These are phyloP conservation scores for Penicillium oxalicum DNA, from an alignment of 2,329 filamentous ascomycete species.

Conservation along the genomic window DNA sequence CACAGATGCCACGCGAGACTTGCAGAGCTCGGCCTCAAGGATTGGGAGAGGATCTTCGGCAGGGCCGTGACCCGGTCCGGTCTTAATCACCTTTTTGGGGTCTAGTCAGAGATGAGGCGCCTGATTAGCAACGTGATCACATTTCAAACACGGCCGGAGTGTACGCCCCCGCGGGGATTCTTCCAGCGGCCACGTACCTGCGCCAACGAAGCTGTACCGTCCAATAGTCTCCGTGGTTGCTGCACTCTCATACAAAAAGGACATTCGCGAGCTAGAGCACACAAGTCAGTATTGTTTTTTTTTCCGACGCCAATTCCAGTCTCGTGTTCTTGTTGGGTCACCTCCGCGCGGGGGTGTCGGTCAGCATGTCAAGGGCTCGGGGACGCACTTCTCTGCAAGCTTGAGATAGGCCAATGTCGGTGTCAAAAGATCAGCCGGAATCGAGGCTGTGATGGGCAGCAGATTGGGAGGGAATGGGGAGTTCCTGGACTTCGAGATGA, in stretches of 20 bases:
- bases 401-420: conserved; percentile 95
- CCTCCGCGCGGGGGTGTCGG: too few species aligned
- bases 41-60: conserved; percentile 76
- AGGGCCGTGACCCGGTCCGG: conserved; percentile 79
- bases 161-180: background rate
- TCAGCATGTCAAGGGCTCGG: background rate
- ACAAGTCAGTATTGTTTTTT: conserved; percentile 7
- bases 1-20: conserved; percentile 73
- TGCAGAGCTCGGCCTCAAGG: conserved; percentile 72
- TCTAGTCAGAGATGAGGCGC: conserved; percentile 34
- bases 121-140: conserved; percentile 7
- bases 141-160: background rate
- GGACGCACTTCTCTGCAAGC: conserved; percentile 64
- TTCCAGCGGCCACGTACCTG: conserved; percentile 44
- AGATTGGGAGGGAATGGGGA: conserved; percentile 63
- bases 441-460: conserved; percentile 74
- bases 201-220: conserved; percentile 91
- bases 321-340: too few species aligned
- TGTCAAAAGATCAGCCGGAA: conserved; percentile 87
- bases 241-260: conserved; percentile 93
- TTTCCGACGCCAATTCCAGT: too few species aligned
- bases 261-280: conserved; percentile 58
- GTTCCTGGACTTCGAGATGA: conserved; percentile 48
- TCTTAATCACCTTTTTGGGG: conserved; percentile 72
- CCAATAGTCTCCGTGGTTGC: conserved; percentile 87